Evolutionary conservation across 257 asterid species (phyloP).

Genomic region (Buddleja alternifolia): DNA sequence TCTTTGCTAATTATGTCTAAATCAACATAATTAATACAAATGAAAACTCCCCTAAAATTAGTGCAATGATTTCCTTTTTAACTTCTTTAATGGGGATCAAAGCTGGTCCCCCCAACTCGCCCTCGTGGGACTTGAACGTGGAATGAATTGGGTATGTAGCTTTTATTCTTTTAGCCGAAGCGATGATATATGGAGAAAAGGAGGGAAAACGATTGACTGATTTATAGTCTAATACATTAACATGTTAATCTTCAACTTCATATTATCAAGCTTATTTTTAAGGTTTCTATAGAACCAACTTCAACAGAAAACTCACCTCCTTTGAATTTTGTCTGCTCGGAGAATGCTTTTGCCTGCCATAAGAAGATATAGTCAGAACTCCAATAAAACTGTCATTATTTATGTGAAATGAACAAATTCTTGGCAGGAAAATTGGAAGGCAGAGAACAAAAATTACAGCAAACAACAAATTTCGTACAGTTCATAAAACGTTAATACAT

Average conservation of each 20-base stretch:
- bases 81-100: too few species aligned
- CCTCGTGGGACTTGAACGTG: neutral
- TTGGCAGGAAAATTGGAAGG: slow-evolving; percentile 13
- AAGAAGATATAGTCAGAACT: slow-evolving; percentile 25
- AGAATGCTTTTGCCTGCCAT: slow-evolving; percentile 81
- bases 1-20: neutral
- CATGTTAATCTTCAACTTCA: slow-evolving; percentile 14
- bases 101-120: too few species aligned
- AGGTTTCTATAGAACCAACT: neutral
- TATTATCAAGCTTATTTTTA: neutral
- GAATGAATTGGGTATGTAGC: neutral
- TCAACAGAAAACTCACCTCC: slow-evolving; percentile 67
- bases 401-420: slow-evolving; percentile 13
- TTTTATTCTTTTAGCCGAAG: slow-evolving; percentile 1
- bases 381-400: slow-evolving; percentile 14
- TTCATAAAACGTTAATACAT: slow-evolving; percentile 6
- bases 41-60: neutral
- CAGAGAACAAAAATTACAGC: too few species aligned
- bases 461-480: neutral
- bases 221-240: neutral
- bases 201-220: neutral
- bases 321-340: slow-evolving; percentile 80
- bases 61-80: too few species aligned
- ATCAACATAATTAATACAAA: neutral
- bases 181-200: neutral